Evolutionary conservation across 768 basidiomycete genomes (phyloP).

Genomic region (Boletus rubropictus): DNA sequence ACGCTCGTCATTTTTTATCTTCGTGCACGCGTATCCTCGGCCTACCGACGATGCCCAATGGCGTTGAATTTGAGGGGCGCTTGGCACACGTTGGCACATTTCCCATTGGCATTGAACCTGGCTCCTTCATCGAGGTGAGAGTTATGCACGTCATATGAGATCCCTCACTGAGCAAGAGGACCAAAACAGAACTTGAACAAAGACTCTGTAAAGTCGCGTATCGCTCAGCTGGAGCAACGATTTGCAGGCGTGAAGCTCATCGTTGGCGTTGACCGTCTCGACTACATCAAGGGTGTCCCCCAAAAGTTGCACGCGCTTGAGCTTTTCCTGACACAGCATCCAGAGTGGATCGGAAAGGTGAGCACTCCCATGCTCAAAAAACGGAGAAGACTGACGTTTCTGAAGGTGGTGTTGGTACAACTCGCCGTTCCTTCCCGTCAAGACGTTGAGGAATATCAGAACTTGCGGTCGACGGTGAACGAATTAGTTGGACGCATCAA

Average conservation of each 20-base stretch:
- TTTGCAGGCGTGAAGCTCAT: constrained; percentile 96
- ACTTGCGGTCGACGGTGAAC: constrained; percentile 90
- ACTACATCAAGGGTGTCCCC: constrained; percentile 99
- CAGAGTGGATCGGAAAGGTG: constrained; percentile 98
- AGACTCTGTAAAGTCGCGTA: constrained; percentile 72
- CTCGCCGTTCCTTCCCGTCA: constrained; percentile 96
- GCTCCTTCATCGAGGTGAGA: constrained; percentile 77
- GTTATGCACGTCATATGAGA: not conserved
- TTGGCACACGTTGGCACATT: constrained; percentile 97
- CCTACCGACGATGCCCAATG: constrained; percentile 95
- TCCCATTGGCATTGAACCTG: constrained; percentile 97
- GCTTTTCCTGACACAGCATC: constrained; percentile 93
- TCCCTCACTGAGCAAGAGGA: not conserved
- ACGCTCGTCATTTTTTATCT: constrained; percentile 98
- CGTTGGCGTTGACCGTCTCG: constrained; percentile 95
- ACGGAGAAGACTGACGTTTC: not conserved
- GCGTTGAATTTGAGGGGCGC: constrained; percentile 92
- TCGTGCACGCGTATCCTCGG: constrained; percentile 96
- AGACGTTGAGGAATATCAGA: constrained; percentile 99
- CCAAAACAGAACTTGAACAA: constrained; percentile 67
- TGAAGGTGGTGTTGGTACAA: constrained; percentile 88
- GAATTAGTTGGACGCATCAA: constrained; percentile 98
- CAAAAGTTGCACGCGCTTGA: constrained; percentile 97
- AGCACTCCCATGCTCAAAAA: constrained; percentile 6
- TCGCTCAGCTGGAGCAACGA: constrained; percentile 77